These are phyloP conservation scores for Fusarium transvaalense DNA, from an alignment of 2,329 filamentous ascomycete genomes.

Conservation along the genomic window DNA sequence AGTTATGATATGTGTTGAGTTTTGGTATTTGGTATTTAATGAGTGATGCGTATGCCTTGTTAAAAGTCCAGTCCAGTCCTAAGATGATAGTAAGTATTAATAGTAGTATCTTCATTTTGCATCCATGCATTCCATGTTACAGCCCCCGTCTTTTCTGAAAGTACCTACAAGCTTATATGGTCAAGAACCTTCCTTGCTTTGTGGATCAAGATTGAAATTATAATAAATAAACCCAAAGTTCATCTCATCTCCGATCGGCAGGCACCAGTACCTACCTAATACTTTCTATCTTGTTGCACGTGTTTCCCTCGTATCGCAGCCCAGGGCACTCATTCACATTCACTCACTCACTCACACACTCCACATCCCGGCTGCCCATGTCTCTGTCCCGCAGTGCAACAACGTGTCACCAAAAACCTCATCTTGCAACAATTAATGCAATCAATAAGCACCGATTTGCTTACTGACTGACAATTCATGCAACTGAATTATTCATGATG, in stretches of 20 bases:
- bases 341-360: conserved; percentile 6
- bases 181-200: background rate
- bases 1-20: background rate
- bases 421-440: conserved; percentile 2
- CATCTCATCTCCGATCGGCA: background rate
- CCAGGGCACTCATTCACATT: background rate
- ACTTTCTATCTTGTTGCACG: conserved; percentile 29
- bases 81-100: background rate
- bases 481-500: conserved; percentile 23
- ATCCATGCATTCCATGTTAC: no score
- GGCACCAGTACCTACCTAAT: background rate
- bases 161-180: background rate
- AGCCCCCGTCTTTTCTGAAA: background rate
- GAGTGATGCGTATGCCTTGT: background rate
- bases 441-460: background rate
- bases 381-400: conserved; percentile 32
- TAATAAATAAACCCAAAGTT: background rate
- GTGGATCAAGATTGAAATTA: background rate
- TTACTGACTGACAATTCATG: background rate
- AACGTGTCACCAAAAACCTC: conserved; percentile 43
- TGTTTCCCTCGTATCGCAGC: conserved; percentile 35
- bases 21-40: background rate
- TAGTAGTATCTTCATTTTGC: no score
- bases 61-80: background rate
- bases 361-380: conserved; percentile 26